Evolutionary conservation across 495 filamentous ascomycete genomes (phyloP), one percentile per base, ranked within the genome.

Genomic region (Lepidopterella palustris): DNA sequence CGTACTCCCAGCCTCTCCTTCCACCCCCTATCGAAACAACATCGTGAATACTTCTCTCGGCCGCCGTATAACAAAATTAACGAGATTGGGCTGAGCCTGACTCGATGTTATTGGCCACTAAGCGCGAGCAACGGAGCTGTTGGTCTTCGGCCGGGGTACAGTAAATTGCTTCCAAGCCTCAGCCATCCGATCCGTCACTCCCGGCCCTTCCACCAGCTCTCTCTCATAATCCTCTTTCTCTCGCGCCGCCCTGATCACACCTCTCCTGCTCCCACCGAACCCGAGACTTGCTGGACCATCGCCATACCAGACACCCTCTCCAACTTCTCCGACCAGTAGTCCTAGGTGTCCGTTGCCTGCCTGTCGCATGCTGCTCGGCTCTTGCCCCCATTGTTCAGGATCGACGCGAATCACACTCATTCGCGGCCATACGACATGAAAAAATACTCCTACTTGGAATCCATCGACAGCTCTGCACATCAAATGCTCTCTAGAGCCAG

Each of bases 401-500:
- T 27, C 47, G 47, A 25, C 47, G 20, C 47, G 47, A 13, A 50
- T 50, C 47, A 25, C 47, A 25, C 15, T 2, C 21, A 5, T 50
- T 50, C 9, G 18, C 6, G n/a, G 23, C 25, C 24, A 15, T 24
- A 13, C 15, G 61, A 50, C 55, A 69, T 66, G 61, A 62, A 60
- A 42, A 67, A 65, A 35, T 21, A 52, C 25, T 54, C 61, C 31
- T 67, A 67, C 35, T 62, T 67, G 47, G 57, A 61, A 15, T 65
- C 65, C 27, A 61, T 63, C 60, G 69, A 70, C 57, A 26, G 47
- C 35, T 45, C 65, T 3, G 56, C 66, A 10, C 59, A 66, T 32
- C 63, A 62, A 42, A 67, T 69, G 64, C 60, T 72, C 49, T 53
- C 64, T 51, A 50, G 53, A 5, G 39, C 58, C 40, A 72, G 66